phyloP scores from a whole-genome alignment of 495 filamentous ascomycete genomes.

The Podospora conica region DNA sequence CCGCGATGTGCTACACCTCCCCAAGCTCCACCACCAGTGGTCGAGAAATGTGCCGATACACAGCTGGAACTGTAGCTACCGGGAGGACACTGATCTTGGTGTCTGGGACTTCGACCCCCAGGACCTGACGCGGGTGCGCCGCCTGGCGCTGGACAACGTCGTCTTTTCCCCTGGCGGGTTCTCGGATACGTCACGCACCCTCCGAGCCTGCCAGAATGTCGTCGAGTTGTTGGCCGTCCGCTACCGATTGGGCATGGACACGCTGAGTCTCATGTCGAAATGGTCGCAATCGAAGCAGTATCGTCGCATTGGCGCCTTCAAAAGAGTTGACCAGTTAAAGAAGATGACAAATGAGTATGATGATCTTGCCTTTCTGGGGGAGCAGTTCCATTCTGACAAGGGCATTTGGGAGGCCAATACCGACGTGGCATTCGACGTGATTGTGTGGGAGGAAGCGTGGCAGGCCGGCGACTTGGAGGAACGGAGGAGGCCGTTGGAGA shows the following conservation, averaged over 20 bases:
- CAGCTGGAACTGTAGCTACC: not conserved
- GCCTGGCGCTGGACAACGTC: not conserved
- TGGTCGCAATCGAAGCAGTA: not conserved
- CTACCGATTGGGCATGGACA: not conserved
- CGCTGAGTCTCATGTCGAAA: not conserved
- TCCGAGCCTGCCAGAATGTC: not conserved
- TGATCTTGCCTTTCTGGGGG: not conserved
- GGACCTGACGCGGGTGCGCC: not conserved
- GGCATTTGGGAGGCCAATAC: not conserved
- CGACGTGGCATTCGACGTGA: not conserved
- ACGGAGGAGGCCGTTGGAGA: not conserved
- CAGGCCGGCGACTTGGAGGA: not conserved
- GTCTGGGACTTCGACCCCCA: not conserved
- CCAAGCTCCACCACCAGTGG: not conserved
- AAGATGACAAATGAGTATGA: not conserved
- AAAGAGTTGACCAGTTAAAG: not conserved
- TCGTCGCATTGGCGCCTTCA: no score
- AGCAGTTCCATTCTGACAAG: not conserved
- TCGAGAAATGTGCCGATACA: not conserved
- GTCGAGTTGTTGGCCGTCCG: not conserved
- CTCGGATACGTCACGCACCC: not conserved
- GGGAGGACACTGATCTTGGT: not conserved
- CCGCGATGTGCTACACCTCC: slow-evolving; percentile 9
- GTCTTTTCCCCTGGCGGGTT: no score
- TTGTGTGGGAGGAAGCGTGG: not conserved